phyloP scores from a whole-genome alignment of 116 monocot genomes.

The Cymodocea nodosa region DNA sequence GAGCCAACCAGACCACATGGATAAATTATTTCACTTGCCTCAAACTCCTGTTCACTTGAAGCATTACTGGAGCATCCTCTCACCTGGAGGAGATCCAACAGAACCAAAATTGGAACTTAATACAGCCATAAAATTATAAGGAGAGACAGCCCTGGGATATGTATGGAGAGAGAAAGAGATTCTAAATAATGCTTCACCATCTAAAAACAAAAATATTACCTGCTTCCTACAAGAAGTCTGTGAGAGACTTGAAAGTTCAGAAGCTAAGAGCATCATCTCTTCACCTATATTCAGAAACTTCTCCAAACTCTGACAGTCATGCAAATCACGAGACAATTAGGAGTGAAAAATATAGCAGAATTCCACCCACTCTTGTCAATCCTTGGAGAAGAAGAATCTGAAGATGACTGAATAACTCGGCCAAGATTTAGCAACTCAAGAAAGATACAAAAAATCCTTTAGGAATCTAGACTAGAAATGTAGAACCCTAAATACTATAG shows the following conservation, averaged over 20 bases:
- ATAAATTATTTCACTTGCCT: slow-evolving; percentile 4
- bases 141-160: neutral
- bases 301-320: slow-evolving; percentile 47
- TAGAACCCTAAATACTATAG: too few species aligned
- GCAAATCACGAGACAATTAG: neutral
- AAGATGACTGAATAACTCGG: too few species aligned
- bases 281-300: slow-evolving; percentile 48
- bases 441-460: too few species aligned
- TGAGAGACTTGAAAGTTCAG: slow-evolving; percentile 43
- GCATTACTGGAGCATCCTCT: neutral
- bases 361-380: neutral
- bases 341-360: neutral
- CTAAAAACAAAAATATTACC: slow-evolving; percentile 21
- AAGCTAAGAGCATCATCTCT: slow-evolving; percentile 48
- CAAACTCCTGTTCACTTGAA: neutral
- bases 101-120: neutral
- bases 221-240: slow-evolving; percentile 26
- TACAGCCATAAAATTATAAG: neutral
- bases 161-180: too few species aligned
- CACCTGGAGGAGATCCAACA: neutral
- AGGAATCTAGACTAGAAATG: too few species aligned
- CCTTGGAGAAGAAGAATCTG: too few species aligned
- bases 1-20: neutral
- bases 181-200: neutral
- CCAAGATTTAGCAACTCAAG: too few species aligned